These are phyloP conservation scores for Cinnamomum micranthum DNA, from an alignment of 164 flowering plant genomes.

Conservation along the genomic window DNA sequence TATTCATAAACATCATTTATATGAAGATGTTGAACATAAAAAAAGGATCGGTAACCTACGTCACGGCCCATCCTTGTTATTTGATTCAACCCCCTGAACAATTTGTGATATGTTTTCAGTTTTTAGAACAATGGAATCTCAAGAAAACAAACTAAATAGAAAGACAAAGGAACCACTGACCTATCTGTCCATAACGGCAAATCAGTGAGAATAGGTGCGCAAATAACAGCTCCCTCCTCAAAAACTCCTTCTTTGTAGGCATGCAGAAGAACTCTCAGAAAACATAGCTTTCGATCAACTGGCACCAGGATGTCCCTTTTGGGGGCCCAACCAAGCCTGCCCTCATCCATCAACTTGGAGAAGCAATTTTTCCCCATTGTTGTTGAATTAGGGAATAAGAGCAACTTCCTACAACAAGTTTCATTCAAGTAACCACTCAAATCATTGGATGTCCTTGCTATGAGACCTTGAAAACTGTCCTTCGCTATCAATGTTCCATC, in stretches of 20 bases:
- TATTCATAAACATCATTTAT: too few relatives aligned
- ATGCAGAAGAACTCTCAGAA: constrained; percentile 62
- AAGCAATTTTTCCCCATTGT: constrained; percentile 19
- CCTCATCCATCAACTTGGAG: constrained; percentile 27
- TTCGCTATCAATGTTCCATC: constrained; percentile 6
- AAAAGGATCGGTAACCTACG: too few relatives aligned
- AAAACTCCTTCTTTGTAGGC: constrained; percentile 73
- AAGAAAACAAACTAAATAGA: neutral
- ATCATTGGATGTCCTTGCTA: constrained; percentile 48
- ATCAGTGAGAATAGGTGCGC: constrained; percentile 71
- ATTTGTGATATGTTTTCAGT: too few relatives aligned
- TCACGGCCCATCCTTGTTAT: too few relatives aligned
- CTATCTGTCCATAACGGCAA: constrained; percentile 50
- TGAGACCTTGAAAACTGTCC: constrained; percentile 32
- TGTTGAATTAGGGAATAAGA: constrained; percentile 38
- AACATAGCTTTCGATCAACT: constrained; percentile 38
- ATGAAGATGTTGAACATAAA: too few relatives aligned
- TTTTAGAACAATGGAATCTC: too few relatives aligned
- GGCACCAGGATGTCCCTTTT: constrained; percentile 10
- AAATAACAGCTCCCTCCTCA: constrained; percentile 83
- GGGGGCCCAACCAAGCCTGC: constrained; percentile 16
- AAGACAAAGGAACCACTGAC: constrained; percentile 26
- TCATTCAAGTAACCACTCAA: constrained; percentile 37
- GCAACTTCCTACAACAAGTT: constrained; percentile 31
- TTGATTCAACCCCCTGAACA: too few relatives aligned